A percentile compares a stretch with the other conserved stretches of the same genome.
Evolutionary conservation across 2,329 filamentous ascomycete species (phyloP).

Genomic region (Orbilia javanica): DNA sequence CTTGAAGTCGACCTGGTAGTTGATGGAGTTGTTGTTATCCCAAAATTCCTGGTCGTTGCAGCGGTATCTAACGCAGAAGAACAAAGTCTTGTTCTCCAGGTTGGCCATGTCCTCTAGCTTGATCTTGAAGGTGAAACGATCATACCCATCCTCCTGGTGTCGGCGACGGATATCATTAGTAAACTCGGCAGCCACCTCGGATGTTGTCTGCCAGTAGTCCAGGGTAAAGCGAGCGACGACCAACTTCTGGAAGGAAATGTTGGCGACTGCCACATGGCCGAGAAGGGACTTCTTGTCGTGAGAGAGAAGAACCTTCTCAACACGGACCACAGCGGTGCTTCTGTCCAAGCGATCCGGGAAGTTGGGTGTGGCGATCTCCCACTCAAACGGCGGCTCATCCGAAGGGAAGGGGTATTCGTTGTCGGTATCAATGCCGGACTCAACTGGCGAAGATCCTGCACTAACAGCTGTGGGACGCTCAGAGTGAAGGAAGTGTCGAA

Average conservation of each 20-base stretch:
- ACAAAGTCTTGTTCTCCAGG: conserved; percentile 90
- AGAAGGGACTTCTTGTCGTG: conserved; percentile 87
- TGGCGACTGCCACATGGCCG: conserved; percentile 85
- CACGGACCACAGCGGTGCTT: conserved; percentile 69
- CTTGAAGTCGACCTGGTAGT: conserved; percentile 94
- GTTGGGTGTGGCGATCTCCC: conserved; percentile 87
- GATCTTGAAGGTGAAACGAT: conserved; percentile 94
- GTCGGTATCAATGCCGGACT: conserved; percentile 83
- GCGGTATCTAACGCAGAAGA: conserved; percentile 89
- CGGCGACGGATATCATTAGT: conserved; percentile 80
- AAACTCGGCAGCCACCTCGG: conserved; percentile 91
- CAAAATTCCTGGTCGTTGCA: conserved; percentile 88
- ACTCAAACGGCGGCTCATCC: conserved; percentile 76
- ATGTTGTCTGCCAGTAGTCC: conserved; percentile 99
- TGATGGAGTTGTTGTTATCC: conserved; percentile 90
- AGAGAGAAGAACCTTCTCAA: conserved; percentile 90
- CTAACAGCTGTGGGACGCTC: conserved; percentile 96
- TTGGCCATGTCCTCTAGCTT: conserved; percentile 91
- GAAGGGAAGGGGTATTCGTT: conserved; percentile 85
- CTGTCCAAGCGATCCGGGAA: conserved; percentile 73
- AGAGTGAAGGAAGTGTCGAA: conserved; percentile 93
- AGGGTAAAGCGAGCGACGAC: conserved; percentile 95
- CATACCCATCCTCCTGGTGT: conserved; percentile 76
- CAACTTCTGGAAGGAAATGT: conserved; percentile 87
- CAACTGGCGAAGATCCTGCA: conserved; percentile 89